These are phyloP conservation scores for Candida ulmi DNA, from an alignment of 805 yeast genomes.

Conservation along the genomic window DNA sequence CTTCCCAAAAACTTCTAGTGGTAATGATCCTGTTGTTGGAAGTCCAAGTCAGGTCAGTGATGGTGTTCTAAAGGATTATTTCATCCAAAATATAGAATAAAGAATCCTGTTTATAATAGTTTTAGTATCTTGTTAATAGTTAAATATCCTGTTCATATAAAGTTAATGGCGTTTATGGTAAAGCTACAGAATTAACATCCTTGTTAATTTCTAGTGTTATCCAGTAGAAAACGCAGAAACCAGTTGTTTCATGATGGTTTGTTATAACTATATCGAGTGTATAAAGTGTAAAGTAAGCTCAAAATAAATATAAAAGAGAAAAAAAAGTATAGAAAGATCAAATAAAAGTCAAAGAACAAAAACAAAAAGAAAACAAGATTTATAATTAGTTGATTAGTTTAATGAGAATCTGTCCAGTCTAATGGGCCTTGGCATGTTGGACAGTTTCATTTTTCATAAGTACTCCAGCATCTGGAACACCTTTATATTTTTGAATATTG, in stretches of 20 bases:
- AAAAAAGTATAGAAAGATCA: too few species aligned
- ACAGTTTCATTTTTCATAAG: not conserved
- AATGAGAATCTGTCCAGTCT: not conserved
- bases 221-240: too few species aligned
- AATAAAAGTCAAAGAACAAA: not conserved
- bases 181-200: too few species aligned
- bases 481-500: constrained; percentile 17
- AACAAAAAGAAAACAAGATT: not conserved
- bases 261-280: too few species aligned
- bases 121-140: too few species aligned
- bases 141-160: too few species aligned
- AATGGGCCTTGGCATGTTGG: constrained; percentile 1
- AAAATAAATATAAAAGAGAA: too few species aligned
- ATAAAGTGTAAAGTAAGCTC: too few species aligned
- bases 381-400: not conserved
- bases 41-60: constrained; percentile 68
- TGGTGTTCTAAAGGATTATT: constrained; percentile 48
- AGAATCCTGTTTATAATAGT: too few species aligned
- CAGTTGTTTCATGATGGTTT: too few species aligned
- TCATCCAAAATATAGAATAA: constrained; percentile 26
- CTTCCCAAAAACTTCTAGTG: constrained; percentile 89
- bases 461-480: constrained; percentile 2
- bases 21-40: constrained; percentile 81
- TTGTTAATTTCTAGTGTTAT: too few species aligned
- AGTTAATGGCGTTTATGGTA: too few species aligned